Evolutionary conservation across 2,329 filamentous ascomycete genomes (phyloP).

Genomic region (Hortaea werneckii): DNA sequence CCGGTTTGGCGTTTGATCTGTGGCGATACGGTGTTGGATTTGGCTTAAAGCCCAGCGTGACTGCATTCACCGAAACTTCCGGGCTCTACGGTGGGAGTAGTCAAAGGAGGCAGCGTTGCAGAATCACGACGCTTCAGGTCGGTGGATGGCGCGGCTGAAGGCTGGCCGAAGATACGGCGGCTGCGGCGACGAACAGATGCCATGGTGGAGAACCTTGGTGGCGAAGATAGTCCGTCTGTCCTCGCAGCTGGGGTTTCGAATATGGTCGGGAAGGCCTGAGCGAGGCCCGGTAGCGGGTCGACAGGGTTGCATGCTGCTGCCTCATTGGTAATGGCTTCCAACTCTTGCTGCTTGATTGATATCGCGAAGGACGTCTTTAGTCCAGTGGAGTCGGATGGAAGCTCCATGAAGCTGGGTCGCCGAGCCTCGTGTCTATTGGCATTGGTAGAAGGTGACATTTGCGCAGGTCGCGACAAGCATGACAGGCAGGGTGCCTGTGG

Average conservation of each 20-base stretch:
- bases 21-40: too few relatives aligned
- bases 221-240: too few relatives aligned
- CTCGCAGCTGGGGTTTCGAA: background rate
- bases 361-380: slow-evolving; percentile 1
- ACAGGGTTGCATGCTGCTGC: background rate
- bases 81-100: too few relatives aligned
- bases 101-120: too few relatives aligned
- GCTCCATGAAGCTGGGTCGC: slow-evolving; percentile 3
- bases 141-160: too few relatives aligned
- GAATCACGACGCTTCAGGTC: too few relatives aligned
- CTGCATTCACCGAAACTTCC: too few relatives aligned
- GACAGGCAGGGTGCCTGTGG: slow-evolving; percentile 21
- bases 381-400: slow-evolving; percentile 5
- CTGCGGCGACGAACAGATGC: too few relatives aligned
- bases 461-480: slow-evolving; percentile 16
- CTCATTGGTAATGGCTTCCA: background rate
- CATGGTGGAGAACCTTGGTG: too few relatives aligned
- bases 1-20: too few relatives aligned
- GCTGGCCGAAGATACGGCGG: too few relatives aligned
- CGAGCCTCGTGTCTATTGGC: background rate
- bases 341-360: background rate
- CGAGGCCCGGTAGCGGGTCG: background rate
- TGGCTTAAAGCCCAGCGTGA: too few relatives aligned
- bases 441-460: background rate
- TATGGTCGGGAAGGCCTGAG: background rate